Evolutionary conservation across 306 rosid species (phyloP), one percentile per base, ranked within the genome.

Genomic region (Gleditsia sinensis): DNA sequence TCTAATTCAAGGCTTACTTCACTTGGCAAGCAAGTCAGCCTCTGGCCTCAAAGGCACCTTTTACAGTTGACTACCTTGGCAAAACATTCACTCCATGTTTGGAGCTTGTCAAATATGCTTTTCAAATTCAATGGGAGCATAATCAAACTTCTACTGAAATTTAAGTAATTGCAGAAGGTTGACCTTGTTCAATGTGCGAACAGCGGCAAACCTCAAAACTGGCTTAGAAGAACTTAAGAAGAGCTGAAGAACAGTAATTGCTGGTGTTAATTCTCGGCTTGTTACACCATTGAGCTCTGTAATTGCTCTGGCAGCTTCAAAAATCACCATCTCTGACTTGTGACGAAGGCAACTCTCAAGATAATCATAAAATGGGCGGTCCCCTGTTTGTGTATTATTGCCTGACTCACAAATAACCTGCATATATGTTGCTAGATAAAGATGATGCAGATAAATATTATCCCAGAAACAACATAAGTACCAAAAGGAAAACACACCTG

Each of bases 321-420:
- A 92, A 68, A 94, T 94, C 75, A 94, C 99, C 97, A 92, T 94
- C 77, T 94, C 99, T 66, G 97, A 93, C 84, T 94, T 94, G 86
- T 94, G 99, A 63, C 97, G 95, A 25, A 94, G 94, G 83, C 99
- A 94, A 79, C 97, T 87, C 90, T 94, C 99, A 75, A 94, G 97
- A 83, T 60, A 94, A 86, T 94, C 97, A 14, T 88, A 94, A 77
- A 94, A 94, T 11, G 99, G 99, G 1, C 96, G 99, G 40, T 94
- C 99, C 12, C 96, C 99, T 16, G 95, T 59, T 79, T 94, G 97
- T 61, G 81, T 77, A 71, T 58, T 85, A 71, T 80, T 84, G 49
- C 88, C 90, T 13, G 98, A 90, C 80, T 94, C 99, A 8, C 95
- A 92, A 68, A 92, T 92, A 72, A 94, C 99, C 99, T 94, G 75